Percentiles rank a stretch among this genome's conserved stretches.
phyloP scores from a whole-genome alignment of 371 early-diverging fungal genomes.

The Gilbertella persicaria region DNA sequence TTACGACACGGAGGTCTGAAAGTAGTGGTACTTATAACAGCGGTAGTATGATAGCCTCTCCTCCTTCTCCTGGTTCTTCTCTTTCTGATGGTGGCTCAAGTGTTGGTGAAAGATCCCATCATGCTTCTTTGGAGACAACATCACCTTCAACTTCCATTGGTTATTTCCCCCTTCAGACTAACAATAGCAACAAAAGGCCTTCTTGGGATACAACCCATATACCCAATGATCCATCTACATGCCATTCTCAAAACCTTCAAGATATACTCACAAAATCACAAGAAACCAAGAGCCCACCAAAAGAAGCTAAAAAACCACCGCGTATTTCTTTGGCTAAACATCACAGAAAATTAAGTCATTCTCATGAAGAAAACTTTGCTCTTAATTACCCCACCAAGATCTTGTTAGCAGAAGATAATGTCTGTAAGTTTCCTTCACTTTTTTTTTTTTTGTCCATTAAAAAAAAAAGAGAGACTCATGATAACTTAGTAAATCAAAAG shows the following conservation, averaged over 20 bases:
- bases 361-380: conserved; percentile 43
- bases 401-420: conserved; percentile 52
- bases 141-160: conserved; percentile 14
- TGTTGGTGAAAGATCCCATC: conserved; percentile 16
- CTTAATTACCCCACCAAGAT: conserved; percentile 40
- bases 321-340: conserved; percentile 28
- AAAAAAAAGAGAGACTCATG: too few relatives aligned
- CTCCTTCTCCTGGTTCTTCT: conserved; percentile 41
- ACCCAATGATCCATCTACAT: too few relatives aligned
- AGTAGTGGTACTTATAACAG: conserved; percentile 16
- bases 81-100: conserved; percentile 39
- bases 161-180: too few relatives aligned
- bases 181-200: too few relatives aligned
- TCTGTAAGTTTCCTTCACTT: conserved; percentile 37
- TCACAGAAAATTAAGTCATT: conserved; percentile 27
- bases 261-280: too few relatives aligned
- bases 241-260: too few relatives aligned
- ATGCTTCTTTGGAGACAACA: conserved; percentile 1
- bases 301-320: conserved; percentile 16
- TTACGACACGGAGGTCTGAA: too few relatives aligned
- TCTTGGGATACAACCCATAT: too few relatives aligned
- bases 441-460: too few relatives aligned
- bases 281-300: too few relatives aligned
- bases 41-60: conserved; percentile 29
- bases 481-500: conserved; percentile 53